Evolutionary conservation across 495 filamentous ascomycete species (phyloP).

Genomic region (Penicillium samsonianum): DNA sequence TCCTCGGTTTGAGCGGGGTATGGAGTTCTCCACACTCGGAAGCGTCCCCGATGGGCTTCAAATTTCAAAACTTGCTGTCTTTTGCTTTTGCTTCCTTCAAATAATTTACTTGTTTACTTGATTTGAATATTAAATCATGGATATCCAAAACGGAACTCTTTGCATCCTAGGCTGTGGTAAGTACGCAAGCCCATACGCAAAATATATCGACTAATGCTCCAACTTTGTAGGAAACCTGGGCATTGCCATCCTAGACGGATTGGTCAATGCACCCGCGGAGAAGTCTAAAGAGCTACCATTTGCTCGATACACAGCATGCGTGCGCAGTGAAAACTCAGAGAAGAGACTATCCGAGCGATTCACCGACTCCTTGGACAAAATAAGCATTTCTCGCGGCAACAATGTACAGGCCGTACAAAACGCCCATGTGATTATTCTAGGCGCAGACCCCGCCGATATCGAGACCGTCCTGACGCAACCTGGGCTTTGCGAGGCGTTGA

Average conservation of each 20-base stretch:
- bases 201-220: not conserved
- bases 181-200: constrained; percentile 2
- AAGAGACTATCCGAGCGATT: constrained; percentile 21
- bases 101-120: not conserved
- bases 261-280: constrained; percentile 21
- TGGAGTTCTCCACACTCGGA: constrained; percentile 17
- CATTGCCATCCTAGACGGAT: constrained; percentile 37
- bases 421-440: constrained; percentile 36
- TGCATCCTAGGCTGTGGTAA: constrained; percentile 43
- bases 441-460: constrained; percentile 35
- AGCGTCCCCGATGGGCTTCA: constrained; percentile 16
- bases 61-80: not conserved
- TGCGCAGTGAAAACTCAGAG: constrained; percentile 30
- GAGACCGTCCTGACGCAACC: constrained; percentile 27
- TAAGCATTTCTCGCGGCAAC: constrained; percentile 20
- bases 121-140: constrained; percentile 6
- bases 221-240: constrained; percentile 38
- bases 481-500: constrained; percentile 26
- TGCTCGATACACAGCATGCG: constrained; percentile 35
- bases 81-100: not conserved
- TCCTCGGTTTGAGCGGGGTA: constrained; percentile 2
- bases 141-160: constrained; percentile 27
- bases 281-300: constrained; percentile 23
- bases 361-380: constrained; percentile 15
- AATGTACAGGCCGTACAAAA: constrained; percentile 26